A percentile compares a stretch with the other conserved stretches of the same genome.
These are phyloP conservation scores for Dioszegia crocea DNA, from an alignment of 768 basidiomycete genomes.

Conservation along the genomic window DNA sequence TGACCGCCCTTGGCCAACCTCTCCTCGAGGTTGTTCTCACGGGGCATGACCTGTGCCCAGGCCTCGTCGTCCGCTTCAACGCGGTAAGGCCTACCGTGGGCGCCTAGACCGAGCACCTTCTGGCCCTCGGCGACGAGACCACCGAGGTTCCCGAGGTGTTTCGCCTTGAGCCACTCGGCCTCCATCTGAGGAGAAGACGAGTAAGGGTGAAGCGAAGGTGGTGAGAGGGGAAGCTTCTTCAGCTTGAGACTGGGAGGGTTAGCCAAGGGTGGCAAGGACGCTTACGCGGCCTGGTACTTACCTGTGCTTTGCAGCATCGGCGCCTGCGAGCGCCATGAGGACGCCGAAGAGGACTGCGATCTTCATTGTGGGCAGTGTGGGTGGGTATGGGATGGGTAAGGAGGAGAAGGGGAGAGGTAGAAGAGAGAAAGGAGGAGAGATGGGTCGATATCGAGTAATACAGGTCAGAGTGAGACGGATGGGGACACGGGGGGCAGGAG, in stretches of 20 bases:
- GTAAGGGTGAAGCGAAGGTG: constrained; percentile 52
- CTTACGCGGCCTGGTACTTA: constrained; percentile 37
- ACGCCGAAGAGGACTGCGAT: constrained; percentile 42
- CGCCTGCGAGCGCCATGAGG: constrained; percentile 41
- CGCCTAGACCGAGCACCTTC: constrained; percentile 55
- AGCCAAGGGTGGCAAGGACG: constrained; percentile 39
- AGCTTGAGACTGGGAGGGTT: constrained; percentile 69
- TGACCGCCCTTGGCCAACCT: constrained; percentile 65
- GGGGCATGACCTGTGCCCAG: constrained; percentile 45
- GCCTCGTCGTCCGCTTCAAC: constrained; percentile 55
- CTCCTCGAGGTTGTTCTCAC: constrained; percentile 31
- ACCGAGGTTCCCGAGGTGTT: constrained; percentile 68
- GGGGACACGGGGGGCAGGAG: not conserved
- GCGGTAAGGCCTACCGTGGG: constrained; percentile 58
- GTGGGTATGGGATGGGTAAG: not conserved
- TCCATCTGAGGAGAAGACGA: constrained; percentile 61
- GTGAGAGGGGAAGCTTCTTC: constrained; percentile 64
- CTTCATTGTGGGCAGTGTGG: constrained; percentile 37
- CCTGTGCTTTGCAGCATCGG: constrained; percentile 50
- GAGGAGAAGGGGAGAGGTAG: not conserved
- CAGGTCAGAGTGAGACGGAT: not conserved
- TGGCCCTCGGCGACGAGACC: constrained; percentile 40
- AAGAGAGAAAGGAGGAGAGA: constrained; percentile 4
- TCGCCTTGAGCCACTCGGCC: constrained; percentile 78
- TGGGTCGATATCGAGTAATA: not conserved